Conservation (phyloP, 1,284 basidiomycete genomes). For the Malassezia vespertilionis region DNA sequence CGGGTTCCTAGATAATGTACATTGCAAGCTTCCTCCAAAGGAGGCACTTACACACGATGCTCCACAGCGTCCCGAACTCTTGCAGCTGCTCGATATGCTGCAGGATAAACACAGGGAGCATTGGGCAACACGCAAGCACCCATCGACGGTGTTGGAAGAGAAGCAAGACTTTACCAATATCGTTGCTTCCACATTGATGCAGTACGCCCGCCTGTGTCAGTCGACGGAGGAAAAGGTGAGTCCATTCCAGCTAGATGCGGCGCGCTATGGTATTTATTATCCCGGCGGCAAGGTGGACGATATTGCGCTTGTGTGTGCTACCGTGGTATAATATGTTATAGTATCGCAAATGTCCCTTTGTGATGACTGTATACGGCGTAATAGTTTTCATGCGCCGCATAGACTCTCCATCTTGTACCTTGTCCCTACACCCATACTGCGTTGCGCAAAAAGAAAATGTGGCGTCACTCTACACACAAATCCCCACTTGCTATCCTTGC, state of each 20-base stretch:
- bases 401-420: too few relatives aligned
- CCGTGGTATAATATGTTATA: slow-evolving; percentile 8
- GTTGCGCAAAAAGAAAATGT: too few relatives aligned
- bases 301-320: slow-evolving; percentile 51
- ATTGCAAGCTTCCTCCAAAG: slow-evolving; percentile 53
- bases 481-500: too few relatives aligned
- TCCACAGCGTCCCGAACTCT: slow-evolving; percentile 28
- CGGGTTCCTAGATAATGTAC: slow-evolving; percentile 76
- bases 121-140: slow-evolving; percentile 18
- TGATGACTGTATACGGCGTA: too few relatives aligned
- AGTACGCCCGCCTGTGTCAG: slow-evolving; percentile 29
- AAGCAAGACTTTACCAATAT: slow-evolving; percentile 34
- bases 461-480: slow-evolving; percentile 32
- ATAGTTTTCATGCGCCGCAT: too few relatives aligned
- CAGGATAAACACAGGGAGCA: slow-evolving; percentile 35
- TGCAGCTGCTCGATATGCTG: slow-evolving; percentile 37
- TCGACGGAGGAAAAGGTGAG: slow-evolving; percentile 58
- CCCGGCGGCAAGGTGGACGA: slow-evolving; percentile 50
- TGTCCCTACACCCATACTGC: too few relatives aligned
- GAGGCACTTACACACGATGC: slow-evolving; percentile 16
- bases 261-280: slow-evolving; percentile 43
- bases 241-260: slow-evolving; percentile 48
- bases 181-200: slow-evolving; percentile 26
- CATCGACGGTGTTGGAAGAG: slow-evolving; percentile 19
- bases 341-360: background rate